phyloP scores from a whole-genome alignment of 257 asterid species.

The Solanum clarkiae region DNA sequence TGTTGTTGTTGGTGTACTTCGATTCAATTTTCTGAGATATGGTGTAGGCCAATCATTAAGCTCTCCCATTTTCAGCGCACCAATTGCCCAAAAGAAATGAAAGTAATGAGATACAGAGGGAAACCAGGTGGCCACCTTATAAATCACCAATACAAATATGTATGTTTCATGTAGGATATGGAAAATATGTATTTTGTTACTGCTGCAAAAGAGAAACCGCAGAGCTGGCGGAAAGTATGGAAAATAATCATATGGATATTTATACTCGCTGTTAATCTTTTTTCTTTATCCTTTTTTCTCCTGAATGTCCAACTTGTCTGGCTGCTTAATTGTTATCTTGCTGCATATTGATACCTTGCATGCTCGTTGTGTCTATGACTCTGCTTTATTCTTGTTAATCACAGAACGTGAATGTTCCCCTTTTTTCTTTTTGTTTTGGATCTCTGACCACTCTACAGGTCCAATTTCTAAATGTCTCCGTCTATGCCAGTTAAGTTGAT shows the following conservation, averaged over 20 bases:
- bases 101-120: background rate
- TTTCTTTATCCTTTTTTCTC: background rate
- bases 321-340: background rate
- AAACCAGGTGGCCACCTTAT: background rate
- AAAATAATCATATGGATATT: background rate
- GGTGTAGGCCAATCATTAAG: background rate
- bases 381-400: background rate
- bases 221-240: background rate
- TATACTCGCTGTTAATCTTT: background rate
- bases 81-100: background rate
- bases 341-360: background rate
- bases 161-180: background rate
- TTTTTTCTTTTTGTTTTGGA: background rate
- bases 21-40: background rate
- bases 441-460: background rate
- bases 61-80: background rate
- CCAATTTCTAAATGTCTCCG: background rate
- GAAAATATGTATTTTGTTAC: background rate
- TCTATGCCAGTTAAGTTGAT: background rate
- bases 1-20: background rate
- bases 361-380: background rate
- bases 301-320: background rate
- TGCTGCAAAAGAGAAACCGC: background rate
- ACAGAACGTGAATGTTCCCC: background rate
- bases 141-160: background rate